Evolutionary conservation across 2,329 filamentous ascomycete genomes (phyloP).

Genomic region (Colletotrichum sp.): DNA sequence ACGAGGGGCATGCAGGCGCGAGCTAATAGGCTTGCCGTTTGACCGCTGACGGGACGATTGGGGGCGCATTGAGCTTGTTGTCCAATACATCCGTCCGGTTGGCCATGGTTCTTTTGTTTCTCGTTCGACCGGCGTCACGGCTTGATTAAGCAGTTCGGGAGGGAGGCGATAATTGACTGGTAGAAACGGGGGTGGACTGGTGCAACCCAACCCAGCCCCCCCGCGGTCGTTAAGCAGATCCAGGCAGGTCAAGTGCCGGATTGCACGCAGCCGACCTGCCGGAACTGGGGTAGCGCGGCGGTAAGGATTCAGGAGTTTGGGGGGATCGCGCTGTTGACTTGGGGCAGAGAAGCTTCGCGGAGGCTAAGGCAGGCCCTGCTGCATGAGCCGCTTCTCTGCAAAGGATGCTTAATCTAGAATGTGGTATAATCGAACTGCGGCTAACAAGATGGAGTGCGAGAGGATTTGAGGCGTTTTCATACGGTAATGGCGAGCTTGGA

Average conservation of each 20-base stretch:
- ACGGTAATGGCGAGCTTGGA: neutral
- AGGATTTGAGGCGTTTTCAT: neutral
- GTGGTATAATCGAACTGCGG: neutral
- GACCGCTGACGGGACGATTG: neutral
- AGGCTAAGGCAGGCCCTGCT: neutral
- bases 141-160: constrained; percentile 16
- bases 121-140: neutral
- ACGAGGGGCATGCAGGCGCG: neutral
- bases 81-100: neutral
- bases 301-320: neutral
- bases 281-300: constrained; percentile 17
- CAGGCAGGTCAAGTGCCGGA: constrained; percentile 17
- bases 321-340: neutral
- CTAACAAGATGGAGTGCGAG: neutral
- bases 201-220: neutral
- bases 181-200: neutral
- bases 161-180: neutral
- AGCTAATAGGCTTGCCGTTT: neutral
- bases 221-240: constrained; percentile 2
- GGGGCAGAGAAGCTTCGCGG: neutral
- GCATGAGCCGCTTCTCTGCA: neutral
- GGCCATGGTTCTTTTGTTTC: neutral
- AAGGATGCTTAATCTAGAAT: neutral
- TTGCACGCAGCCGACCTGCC: constrained; percentile 13
- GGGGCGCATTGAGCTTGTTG: neutral